Evolutionary conservation across 2,329 filamentous ascomycete species (phyloP).

Genomic region (Herpotrichia juniperi): DNA sequence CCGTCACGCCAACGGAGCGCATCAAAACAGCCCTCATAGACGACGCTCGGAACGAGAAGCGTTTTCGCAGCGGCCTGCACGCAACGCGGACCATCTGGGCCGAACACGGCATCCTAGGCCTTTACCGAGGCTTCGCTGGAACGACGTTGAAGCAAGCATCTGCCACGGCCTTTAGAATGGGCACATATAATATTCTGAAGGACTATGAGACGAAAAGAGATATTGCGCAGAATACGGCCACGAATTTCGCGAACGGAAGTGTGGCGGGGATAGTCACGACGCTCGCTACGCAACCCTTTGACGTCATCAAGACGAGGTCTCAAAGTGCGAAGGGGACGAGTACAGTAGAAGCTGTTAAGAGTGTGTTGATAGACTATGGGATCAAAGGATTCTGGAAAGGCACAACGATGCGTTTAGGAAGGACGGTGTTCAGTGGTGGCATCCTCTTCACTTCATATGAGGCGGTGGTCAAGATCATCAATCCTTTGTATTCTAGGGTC

Average conservation of each 20-base stretch:
- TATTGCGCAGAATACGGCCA: slow-evolving; percentile 56
- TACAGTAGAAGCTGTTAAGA: slow-evolving; percentile 62
- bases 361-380: slow-evolving; percentile 63
- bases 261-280: slow-evolving; percentile 67
- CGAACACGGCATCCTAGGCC: slow-evolving; percentile 59
- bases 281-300: slow-evolving; percentile 65
- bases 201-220: slow-evolving; percentile 59
- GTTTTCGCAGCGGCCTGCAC: slow-evolving; percentile 59
- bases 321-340: slow-evolving; percentile 65
- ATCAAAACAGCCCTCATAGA: slow-evolving; percentile 73
- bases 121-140: slow-evolving; percentile 65
- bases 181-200: slow-evolving; percentile 68
- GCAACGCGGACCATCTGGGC: slow-evolving; percentile 56
- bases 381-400: slow-evolving; percentile 69
- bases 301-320: slow-evolving; percentile 67
- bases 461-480: slow-evolving; percentile 57
- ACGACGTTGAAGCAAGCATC: slow-evolving; percentile 68
- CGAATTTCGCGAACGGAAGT: slow-evolving; percentile 68
- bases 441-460: slow-evolving; percentile 70
- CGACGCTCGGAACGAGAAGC: slow-evolving; percentile 58
- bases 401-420: slow-evolving; percentile 69
- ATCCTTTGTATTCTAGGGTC: slow-evolving; percentile 43
- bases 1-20: slow-evolving; percentile 71
- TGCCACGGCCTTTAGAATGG: slow-evolving; percentile 67
- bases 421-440: slow-evolving; percentile 69